Conservation (phyloP, 768 basidiomycete genomes). For the Mycena polygramma region DNA sequence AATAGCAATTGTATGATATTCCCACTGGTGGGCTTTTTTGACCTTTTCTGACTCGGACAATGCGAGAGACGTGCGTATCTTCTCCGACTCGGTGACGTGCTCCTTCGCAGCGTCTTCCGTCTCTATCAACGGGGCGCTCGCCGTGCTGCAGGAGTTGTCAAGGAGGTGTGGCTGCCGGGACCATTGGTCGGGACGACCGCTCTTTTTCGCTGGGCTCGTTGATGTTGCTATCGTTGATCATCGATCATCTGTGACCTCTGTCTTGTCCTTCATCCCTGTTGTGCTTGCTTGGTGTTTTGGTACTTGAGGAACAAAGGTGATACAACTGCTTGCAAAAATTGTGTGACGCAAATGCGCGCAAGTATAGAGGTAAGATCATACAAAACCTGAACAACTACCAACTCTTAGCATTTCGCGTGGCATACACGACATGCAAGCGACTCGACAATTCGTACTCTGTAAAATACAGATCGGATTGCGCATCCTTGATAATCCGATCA, state of each 20-base stretch:
- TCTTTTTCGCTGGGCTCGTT: conserved; percentile 54
- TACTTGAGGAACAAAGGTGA: conserved; percentile 71
- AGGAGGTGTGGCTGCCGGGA: conserved; percentile 45
- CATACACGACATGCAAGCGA: conserved; percentile 72
- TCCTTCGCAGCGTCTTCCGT: too few relatives aligned
- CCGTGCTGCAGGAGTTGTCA: conserved; percentile 89
- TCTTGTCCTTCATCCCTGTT: conserved; percentile 42
- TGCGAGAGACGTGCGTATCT: too few relatives aligned
- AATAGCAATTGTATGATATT: too few relatives aligned
- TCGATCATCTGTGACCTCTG: conserved; percentile 50
- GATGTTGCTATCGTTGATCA: conserved; percentile 45
- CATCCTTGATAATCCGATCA: conserved; percentile 68
- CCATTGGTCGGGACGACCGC: conserved; percentile 60
- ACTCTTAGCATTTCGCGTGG: conserved; percentile 44
- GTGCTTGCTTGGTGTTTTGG: conserved; percentile 48
- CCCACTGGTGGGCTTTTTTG: too few relatives aligned
- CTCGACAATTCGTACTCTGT: conserved; percentile 64
- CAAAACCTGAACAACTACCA: background rate
- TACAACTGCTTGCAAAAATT: conserved; percentile 59
- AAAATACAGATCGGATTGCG: conserved; percentile 76
- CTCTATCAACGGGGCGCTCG: conserved; percentile 91
- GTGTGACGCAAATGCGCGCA: conserved; percentile 2
- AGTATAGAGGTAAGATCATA: background rate
- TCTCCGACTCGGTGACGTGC: too few relatives aligned
- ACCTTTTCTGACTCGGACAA: too few relatives aligned